Conservation (phyloP, 441 rosid species). For the Adansonia gregorii region DNA sequence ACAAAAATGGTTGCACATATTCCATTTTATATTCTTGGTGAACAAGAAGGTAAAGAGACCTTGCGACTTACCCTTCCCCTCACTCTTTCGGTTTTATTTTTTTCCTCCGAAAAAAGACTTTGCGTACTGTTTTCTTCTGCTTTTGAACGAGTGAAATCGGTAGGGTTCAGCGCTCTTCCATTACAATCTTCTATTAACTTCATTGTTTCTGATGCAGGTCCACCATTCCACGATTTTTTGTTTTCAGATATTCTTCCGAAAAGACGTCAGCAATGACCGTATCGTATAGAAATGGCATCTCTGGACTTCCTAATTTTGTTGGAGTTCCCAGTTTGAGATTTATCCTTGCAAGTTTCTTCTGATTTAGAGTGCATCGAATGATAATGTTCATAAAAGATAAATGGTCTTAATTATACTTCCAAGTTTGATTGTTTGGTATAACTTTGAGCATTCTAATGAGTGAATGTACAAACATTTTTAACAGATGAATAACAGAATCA, state of each 20-base stretch:
- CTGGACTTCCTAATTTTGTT: constrained; percentile 26
- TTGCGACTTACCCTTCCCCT: neutral
- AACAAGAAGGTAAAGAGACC: constrained; percentile 66
- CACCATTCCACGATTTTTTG: constrained; percentile 88
- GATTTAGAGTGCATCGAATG: neutral
- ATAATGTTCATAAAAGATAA: neutral
- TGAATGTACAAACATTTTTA: neutral
- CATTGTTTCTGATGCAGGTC: constrained; percentile 56
- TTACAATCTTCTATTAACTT: constrained; percentile 1
- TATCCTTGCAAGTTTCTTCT: neutral
- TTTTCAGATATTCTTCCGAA: constrained; percentile 68
- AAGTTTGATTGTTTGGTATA: neutral
- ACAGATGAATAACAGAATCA: neutral
- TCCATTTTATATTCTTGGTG: constrained; percentile 87
- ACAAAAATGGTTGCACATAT: constrained; percentile 69
- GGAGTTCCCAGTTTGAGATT: constrained; percentile 14
- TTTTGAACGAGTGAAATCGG: neutral
- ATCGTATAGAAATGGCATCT: neutral
- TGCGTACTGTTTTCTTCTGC: neutral
- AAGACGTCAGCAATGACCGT: constrained; percentile 32
- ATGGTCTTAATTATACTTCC: neutral
- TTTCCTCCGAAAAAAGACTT: neutral
- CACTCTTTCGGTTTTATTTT: neutral
- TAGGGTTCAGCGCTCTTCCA: neutral
- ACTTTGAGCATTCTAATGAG: neutral